Base-by-base conservation (phyloP, 2,329 filamentous ascomycete species). In the Metarhizium guizhouense region DNA sequence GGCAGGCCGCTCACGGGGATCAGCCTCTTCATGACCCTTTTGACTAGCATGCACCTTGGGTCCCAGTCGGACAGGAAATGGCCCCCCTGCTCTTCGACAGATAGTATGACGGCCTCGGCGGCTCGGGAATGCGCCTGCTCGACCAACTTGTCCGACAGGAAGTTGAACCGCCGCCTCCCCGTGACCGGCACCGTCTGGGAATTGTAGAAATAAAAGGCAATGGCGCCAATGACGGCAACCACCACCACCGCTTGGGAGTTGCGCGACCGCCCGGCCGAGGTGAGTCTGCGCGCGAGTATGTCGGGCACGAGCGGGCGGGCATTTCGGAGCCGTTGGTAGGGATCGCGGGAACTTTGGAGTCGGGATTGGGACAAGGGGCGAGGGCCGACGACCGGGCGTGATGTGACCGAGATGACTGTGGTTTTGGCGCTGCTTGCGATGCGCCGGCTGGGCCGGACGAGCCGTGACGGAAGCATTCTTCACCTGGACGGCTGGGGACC, bases 141-240 rank as follows among this genome's bases (percentile, higher is more conserved):
- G 63, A 85, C 83, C 64, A 83, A 74, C 55, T 76, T 68, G 51
- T 79, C 76, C 54, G 89, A 83, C 6, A 75, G 68, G 25, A 75
- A 74, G 68, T 91, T 92, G 78, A 93, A 93, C 40, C 88, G 80
- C 63, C 76, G 76, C 8, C 89, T 81, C 0, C 86, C 85, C 5
- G 84, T 87, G 6, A 90, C 79, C 2, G 88, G 87, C 14, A 92
- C 87, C 36, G 79, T 80, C 68, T 93, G 85, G 47, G 88, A 73
- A 66, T 91, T 86, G 65, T 73, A 76, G 55, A 84, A 74, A 73
- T 90, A 91, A 66, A 90, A 84, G 8, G 66, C 65, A 2, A 76
- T 63, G 4, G 78, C 80, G 47, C 70, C 74, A n/a, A 69, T 63
- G 16, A 74, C 67, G 32, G 74, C 72, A 14, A 73, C 58, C 1